Evolutionary conservation across 768 basidiomycete species (phyloP).

Genomic region (Psilocybe sp.): DNA sequence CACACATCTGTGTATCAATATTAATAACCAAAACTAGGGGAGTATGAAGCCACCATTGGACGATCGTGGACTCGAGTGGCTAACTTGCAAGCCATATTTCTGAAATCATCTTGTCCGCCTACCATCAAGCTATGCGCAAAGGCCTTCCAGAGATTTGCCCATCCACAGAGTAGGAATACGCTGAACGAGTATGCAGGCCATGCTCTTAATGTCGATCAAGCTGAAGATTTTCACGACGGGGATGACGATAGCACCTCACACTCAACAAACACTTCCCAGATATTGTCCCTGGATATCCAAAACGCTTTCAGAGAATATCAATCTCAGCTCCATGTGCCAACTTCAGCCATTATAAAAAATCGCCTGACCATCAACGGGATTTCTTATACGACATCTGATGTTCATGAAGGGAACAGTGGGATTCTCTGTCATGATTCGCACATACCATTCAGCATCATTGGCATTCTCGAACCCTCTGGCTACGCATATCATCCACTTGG

Average conservation of each 20-base stretch:
- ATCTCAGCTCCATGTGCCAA: background rate
- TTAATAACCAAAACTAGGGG: background rate
- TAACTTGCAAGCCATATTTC: constrained; percentile 6
- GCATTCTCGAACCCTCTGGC: background rate
- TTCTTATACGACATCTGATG: background rate
- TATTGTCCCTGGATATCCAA: background rate
- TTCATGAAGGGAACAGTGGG: constrained; percentile 8
- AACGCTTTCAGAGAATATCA: background rate
- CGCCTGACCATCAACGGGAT: background rate
- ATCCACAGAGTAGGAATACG: background rate
- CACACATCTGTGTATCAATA: background rate
- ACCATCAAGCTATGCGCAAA: background rate
- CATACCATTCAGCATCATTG: constrained; percentile 1
- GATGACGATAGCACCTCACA: background rate
- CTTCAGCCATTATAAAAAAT: background rate
- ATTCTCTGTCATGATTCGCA: background rate
- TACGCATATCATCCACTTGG: background rate
- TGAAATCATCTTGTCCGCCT: background rate
- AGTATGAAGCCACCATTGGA: constrained; percentile 10
- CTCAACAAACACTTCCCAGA: background rate
- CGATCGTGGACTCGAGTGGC: constrained; percentile 1
- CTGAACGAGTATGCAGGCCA: background rate
- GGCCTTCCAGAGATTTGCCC: background rate
- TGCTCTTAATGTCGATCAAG: background rate
- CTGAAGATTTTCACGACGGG: background rate